These are phyloP conservation scores for Lagerstroemia fauriei DNA, from an alignment of 441 rosid species.

Conservation along the genomic window DNA sequence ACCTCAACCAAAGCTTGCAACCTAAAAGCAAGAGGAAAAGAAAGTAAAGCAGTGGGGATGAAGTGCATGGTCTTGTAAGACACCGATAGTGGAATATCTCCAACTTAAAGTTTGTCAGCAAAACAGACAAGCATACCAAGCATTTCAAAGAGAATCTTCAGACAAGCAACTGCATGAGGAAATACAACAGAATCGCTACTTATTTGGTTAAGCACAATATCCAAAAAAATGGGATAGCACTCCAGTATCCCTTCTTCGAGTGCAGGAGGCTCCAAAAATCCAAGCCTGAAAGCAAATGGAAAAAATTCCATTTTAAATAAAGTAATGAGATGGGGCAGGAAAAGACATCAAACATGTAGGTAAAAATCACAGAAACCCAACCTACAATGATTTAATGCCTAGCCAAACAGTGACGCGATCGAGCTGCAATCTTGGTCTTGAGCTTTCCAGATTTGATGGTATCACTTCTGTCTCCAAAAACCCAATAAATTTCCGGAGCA, in stretches of 20 bases:
- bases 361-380: conserved; percentile 39
- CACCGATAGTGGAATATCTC: neutral
- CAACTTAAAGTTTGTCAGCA: conserved; percentile 19
- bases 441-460: conserved; percentile 56
- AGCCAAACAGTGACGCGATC: conserved; percentile 87
- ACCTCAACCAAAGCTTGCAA: conserved; percentile 96
- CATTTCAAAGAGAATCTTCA: conserved; percentile 90
- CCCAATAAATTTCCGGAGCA: conserved; percentile 76
- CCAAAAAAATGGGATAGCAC: conserved; percentile 92
- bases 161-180: conserved; percentile 83
- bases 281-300: conserved; percentile 62
- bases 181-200: conserved; percentile 88
- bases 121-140: conserved; percentile 60
- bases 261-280: conserved; percentile 90
- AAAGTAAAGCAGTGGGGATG: conserved; percentile 13
- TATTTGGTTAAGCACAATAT: conserved; percentile 85
- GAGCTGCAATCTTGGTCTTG: conserved; percentile 71
- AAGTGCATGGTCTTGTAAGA: neutral
- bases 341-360: conserved; percentile 24
- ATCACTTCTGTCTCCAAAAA: conserved; percentile 79
- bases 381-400: conserved; percentile 95
- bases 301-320: conserved; percentile 33
- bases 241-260: conserved; percentile 96
- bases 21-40: conserved; percentile 52
- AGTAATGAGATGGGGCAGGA: conserved; percentile 24